These are phyloP conservation scores for Candida tetrigidarum DNA, from an alignment of 1,139 yeast species.

Conservation along the genomic window DNA sequence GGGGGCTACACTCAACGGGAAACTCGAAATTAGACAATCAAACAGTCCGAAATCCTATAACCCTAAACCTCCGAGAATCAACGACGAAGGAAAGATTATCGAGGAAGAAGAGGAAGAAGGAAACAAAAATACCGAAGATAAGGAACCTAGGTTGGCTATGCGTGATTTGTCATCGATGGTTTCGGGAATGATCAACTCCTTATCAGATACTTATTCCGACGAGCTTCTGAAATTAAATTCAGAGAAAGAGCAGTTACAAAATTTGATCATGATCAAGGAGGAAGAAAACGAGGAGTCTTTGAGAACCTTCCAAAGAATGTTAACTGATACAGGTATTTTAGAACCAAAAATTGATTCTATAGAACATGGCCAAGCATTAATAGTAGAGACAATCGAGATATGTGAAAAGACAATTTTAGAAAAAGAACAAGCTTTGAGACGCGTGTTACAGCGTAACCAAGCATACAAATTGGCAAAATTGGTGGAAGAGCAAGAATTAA, in stretches of 20 bases:
- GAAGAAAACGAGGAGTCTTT: constrained; percentile 14
- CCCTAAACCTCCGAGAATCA: constrained; percentile 42
- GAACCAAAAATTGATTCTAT: constrained; percentile 28
- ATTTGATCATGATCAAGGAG: constrained; percentile 19
- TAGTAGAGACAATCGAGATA: constrained; percentile 23
- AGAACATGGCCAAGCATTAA: constrained; percentile 30
- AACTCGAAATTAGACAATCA: not conserved
- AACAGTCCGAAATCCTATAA: constrained; percentile 20
- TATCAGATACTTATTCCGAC: constrained; percentile 43
- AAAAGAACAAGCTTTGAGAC: constrained; percentile 38
- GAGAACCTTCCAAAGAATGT: constrained; percentile 11
- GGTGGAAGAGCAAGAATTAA: constrained; percentile 31
- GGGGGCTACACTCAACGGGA: not conserved
- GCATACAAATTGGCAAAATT: constrained; percentile 33
- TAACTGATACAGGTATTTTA: constrained; percentile 24
- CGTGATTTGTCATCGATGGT: constrained; percentile 42
- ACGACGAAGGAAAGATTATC: constrained; percentile 33
- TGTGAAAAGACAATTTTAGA: constrained; percentile 34
- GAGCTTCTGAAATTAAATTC: constrained; percentile 27
- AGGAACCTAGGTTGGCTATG: constrained; percentile 27
- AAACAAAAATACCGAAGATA: constrained; percentile 11
- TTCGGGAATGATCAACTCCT: constrained; percentile 46
- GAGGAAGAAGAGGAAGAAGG: constrained; percentile 15
- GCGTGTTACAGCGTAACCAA: constrained; percentile 33
- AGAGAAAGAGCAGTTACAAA: constrained; percentile 24